A percentile compares a stretch with the other conserved stretches of the same genome.
Conservation (phyloP, 768 basidiomycete genomes). For the Hericium alpestre region DNA sequence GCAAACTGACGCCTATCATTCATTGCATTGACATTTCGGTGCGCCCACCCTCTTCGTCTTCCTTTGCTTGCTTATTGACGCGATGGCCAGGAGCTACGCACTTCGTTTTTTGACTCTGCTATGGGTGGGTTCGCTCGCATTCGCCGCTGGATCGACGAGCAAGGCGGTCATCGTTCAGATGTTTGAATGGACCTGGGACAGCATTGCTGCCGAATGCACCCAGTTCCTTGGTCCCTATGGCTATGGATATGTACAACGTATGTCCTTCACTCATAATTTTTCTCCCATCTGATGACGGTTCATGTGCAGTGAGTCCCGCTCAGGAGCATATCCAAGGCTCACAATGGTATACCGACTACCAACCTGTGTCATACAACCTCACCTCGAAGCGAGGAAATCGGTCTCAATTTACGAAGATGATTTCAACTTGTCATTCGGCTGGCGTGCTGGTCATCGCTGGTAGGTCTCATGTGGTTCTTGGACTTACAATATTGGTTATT, state of each 20-base stretch:
- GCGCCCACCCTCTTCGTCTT: too few relatives aligned
- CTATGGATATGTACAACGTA: conserved; percentile 60
- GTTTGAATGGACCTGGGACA: conserved; percentile 53
- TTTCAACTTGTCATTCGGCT: conserved; percentile 26
- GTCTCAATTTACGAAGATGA: conserved; percentile 34
- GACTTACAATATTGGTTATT: conserved; percentile 18
- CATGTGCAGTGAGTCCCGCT: conserved; percentile 32
- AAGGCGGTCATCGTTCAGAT: conserved; percentile 50
- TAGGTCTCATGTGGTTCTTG: conserved; percentile 10
- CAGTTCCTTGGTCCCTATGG: conserved; percentile 53
- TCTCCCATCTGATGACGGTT: neutral
- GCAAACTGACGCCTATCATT: too few relatives aligned
- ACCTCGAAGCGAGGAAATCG: conserved; percentile 57
- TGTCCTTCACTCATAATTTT: neutral
- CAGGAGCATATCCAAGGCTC: conserved; percentile 46
- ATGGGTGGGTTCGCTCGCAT: neutral
- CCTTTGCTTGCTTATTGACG: too few relatives aligned
- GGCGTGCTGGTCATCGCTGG: conserved; percentile 33
- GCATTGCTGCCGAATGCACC: conserved; percentile 53
- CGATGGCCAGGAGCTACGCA: neutral
- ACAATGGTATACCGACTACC: conserved; percentile 73
- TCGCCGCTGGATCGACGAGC: neutral
- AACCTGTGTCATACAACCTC: conserved; percentile 53
- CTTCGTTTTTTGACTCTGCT: neutral
- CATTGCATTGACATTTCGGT: too few relatives aligned